Evolutionary conservation across 257 asterid species (phyloP), one percentile per base, ranked within the genome.

Genomic region (Nicotiana undulata): DNA sequence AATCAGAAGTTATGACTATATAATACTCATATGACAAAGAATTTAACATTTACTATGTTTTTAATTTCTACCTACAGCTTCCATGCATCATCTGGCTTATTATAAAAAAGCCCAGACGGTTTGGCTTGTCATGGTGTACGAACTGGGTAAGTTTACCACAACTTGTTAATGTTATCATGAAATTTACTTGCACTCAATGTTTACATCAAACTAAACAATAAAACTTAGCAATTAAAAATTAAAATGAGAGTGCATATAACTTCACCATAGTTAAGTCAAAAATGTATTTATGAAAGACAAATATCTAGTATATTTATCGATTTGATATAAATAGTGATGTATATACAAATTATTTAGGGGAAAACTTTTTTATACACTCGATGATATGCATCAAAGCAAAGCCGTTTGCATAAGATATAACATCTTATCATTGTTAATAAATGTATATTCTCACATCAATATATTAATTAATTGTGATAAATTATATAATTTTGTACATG

Each of bases 41-140:
- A 4, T 26, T n/a, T 26, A 55, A 53, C 70, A 6, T 67, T 34
- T 34, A 34, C 40, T 16, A 64, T 68, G 17, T 52, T 9, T 2
- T 15, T 75, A n/a, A 60, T 58, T 22, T 16, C 74, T 65, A 3
- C 8, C 9, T 59, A 74, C 83, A 86, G 89, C 84, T 86, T 55
- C 89, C 89, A 5, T 86, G 89, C 68, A 84, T 86, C 40, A 84
- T 86, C 11, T 86, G 89, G 89, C 87, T 86, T 51, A 66, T 63
- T 16, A 40, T 86, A 8, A 49, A 46, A 49, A 86, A 84, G 80
- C 89, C 89, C 9, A 82, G 56, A 37, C 84, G 63, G 28, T 84
- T 66, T 56, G 56, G 87, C 63, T 13, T 82, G 12, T 82, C 89
- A 76, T 86, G 89, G 89, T 61, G n/a, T 9, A 29, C 40, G 31